phyloP scores from a whole-genome alignment of 108 stramenopile species.

The Pseudonitzschia multistriata region DNA sequence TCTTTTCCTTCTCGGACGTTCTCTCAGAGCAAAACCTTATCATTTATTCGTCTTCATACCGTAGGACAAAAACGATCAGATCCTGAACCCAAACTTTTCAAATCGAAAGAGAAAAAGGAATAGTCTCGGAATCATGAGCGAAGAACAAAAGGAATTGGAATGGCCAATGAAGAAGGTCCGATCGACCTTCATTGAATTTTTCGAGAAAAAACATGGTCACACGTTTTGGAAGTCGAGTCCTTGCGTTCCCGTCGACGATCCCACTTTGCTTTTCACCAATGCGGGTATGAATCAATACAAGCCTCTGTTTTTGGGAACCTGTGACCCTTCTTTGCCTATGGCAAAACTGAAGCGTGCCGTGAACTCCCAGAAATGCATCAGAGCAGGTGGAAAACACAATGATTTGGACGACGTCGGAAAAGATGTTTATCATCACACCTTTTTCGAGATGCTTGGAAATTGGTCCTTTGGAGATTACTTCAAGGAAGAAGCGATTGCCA shows the following conservation, averaged over 20 bases:
- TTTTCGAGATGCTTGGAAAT: conserved; percentile 99
- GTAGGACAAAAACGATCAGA: background rate
- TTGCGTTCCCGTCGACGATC: conserved; percentile 99
- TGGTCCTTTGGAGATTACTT: conserved; percentile 99
- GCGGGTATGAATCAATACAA: conserved; percentile 99
- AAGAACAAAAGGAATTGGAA: conserved; percentile 29
- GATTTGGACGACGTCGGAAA: conserved; percentile 99
- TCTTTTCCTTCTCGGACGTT: background rate
- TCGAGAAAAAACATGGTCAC: conserved; percentile 80
- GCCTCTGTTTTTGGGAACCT: conserved; percentile 94
- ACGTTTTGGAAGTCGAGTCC: conserved; percentile 87
- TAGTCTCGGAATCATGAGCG: conserved; percentile 16
- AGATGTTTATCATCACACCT: conserved; percentile 99
- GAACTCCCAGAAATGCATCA: conserved; percentile 99
- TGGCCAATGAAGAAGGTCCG: conserved; percentile 97
- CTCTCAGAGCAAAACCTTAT: background rate
- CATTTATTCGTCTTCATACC: background rate
- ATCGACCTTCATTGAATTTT: conserved; percentile 94
- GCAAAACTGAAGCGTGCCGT: conserved; percentile 85
- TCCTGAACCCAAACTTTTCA: background rate
- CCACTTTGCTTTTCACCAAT: conserved; percentile 98
- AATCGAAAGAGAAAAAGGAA: conserved; percentile 6
- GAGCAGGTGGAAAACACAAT: conserved; percentile 99
- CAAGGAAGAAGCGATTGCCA: conserved; percentile 95
- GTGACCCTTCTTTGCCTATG: conserved; percentile 90